phyloP scores from a whole-genome alignment of 148 eudicot genomes.

The Limonium bicolor region DNA sequence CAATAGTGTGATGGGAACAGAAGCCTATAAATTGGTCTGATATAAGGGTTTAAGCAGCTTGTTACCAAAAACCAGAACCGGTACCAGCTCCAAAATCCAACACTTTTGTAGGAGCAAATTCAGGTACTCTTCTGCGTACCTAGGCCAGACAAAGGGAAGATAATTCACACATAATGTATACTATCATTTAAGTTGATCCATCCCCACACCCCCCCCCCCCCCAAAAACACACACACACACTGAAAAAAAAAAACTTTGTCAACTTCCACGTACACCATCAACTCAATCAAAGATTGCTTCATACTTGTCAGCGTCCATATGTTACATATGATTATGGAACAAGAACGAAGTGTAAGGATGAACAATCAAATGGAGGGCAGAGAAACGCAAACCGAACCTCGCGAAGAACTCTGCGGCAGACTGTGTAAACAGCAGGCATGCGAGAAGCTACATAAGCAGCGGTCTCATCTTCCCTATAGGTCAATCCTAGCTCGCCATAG shows the following conservation, averaged over 20 bases:
- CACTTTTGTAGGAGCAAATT: constrained; percentile 57
- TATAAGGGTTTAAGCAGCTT: too few species aligned
- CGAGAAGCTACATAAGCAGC: constrained; percentile 76
- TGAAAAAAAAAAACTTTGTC: too few species aligned
- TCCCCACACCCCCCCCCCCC: too few species aligned
- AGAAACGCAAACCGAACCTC: constrained; percentile 39
- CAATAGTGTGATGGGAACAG: too few species aligned
- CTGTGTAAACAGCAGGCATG: constrained; percentile 86
- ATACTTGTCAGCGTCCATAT: too few species aligned
- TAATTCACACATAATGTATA: too few species aligned
- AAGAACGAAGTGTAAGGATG: background rate
- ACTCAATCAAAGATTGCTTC: too few species aligned
- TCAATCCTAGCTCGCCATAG: constrained; percentile 63
- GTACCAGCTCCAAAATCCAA: constrained; percentile 97
- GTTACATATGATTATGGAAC: background rate
- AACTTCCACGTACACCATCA: too few species aligned
- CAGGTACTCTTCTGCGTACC: constrained; percentile 60
- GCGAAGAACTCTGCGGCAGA: constrained; percentile 54
- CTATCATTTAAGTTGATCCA: too few species aligned
- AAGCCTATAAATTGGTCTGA: too few species aligned
- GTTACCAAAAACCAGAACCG: constrained; percentile 94
- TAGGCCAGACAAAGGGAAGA: too few species aligned
- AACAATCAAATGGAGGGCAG: background rate
- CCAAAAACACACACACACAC: too few species aligned
- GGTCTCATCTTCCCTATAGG: constrained; percentile 54